Evolutionary conservation across 345 rosid species (phyloP), one percentile per base, ranked within the genome.

Genomic region (Cardamine chenopodiifolia): DNA sequence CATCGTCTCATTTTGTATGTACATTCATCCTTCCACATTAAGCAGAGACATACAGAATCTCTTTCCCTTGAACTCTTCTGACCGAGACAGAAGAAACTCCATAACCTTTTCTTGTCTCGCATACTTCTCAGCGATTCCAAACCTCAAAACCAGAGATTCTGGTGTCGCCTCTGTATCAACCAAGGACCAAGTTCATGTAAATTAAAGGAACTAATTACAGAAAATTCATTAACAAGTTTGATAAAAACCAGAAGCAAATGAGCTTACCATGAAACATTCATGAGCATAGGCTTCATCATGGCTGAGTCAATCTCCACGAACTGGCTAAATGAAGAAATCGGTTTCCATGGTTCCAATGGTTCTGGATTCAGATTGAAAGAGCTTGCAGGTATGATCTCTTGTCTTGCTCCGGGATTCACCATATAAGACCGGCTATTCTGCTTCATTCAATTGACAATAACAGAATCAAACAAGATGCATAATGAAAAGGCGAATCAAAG

Each of bases 241-340:
- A 14, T 6, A 15, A 23, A 44, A 44, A 44, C 0, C 19, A 49
- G 20, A 67, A 48, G 54, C 18, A 35, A 25, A 22, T 29, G 11
- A 50, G 11, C 89, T 75, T 78, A 91, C 97, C 96, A 86, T 85
- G 85, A 73, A 1, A 76, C 77, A 69, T 84, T 83, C 54, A 85
- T 72, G 62, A 89, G 82, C 44, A 23, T 23, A n/a, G 89, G 86
- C 49, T 70, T 81, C 80, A 63, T 71, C 60, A 71, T 40, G 4
- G 82, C 23, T 8, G 88, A 67, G 8, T 83, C 85, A 48, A 84
- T 39, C 79, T 85, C 83, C 53, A 81, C 73, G 65, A 81, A 78
- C 45, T 66, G 87, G 72, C 66, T 62, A 58, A 78, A 56, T 4
- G 79, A 80, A 60, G 50, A 68, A 28, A 79, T 42, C 1, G 83